A percentile compares a stretch with the other conserved stretches of the same genome.
These are phyloP conservation scores for Trichoderma sp. DNA, from an alignment of 2,329 filamentous ascomycete species.

Conservation along the genomic window DNA sequence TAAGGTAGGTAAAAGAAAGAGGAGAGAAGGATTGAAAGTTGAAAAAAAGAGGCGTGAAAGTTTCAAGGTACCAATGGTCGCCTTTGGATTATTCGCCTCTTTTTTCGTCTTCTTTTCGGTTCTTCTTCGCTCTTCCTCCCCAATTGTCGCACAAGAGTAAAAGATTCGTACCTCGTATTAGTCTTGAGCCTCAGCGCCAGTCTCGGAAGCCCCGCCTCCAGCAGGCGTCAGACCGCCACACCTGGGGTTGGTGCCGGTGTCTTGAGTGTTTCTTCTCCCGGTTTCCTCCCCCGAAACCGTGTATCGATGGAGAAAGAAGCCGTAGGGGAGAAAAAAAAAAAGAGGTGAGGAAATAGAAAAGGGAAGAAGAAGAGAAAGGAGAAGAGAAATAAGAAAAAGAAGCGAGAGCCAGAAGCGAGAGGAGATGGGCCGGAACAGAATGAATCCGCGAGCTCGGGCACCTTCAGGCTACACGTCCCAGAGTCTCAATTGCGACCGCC, in stretches of 20 bases:
- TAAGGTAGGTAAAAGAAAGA: not conserved
- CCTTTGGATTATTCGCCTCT: not conserved
- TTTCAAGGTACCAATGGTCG: not conserved
- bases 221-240: conserved; percentile 13
- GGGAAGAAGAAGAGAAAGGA: not conserved
- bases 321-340: not conserved
- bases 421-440: not conserved
- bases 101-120: not conserved
- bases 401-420: not conserved
- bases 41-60: no score
- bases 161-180: not conserved
- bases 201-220: conserved; percentile 4
- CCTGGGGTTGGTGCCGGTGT: not conserved
- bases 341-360: not conserved
- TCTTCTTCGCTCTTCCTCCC: not conserved
- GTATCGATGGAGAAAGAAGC: not conserved
- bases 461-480: conserved; percentile 16
- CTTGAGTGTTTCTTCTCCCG: conserved; percentile 5
- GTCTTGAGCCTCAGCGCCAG: not conserved
- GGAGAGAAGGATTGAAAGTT: not conserved
- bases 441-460: conserved; percentile 20
- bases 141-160: not conserved
- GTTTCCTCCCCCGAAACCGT: not conserved
- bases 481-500: not conserved
- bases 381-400: not conserved